These are phyloP conservation scores for Emergomyces africanus DNA, from an alignment of 2,329 filamentous ascomycete genomes.

Conservation along the genomic window DNA sequence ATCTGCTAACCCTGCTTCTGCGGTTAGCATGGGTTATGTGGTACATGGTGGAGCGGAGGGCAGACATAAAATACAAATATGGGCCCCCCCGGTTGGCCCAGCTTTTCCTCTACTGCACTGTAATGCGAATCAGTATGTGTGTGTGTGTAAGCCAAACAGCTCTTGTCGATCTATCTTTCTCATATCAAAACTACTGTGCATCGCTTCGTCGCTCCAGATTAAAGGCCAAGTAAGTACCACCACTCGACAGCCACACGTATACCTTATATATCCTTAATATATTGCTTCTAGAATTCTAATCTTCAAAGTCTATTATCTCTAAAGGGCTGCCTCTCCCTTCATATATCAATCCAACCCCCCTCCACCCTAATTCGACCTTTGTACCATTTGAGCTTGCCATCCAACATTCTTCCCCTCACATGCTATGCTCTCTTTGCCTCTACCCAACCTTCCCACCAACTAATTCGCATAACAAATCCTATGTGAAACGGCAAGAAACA, in stretches of 20 bases:
- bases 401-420: background rate
- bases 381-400: background rate
- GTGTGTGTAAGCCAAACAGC: background rate
- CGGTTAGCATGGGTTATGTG: background rate
- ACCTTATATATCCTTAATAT: background rate
- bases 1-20: background rate
- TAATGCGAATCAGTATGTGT: background rate
- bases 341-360: background rate
- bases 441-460: background rate
- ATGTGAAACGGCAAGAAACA: conserved; percentile 1
- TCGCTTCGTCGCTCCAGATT: background rate
- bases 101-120: background rate
- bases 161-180: conserved; percentile 1
- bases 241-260: background rate
- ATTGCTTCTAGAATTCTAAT: conserved; percentile 2
- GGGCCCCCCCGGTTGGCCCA: background rate
- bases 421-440: background rate
- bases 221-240: background rate
- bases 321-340: background rate
- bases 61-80: background rate
- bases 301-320: background rate
- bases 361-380: background rate
- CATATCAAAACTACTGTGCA: background rate
- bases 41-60: background rate
- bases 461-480: background rate